These are phyloP conservation scores for Fusarium brachygibbosum DNA, from an alignment of 2,329 filamentous ascomycete genomes.

Conservation along the genomic window DNA sequence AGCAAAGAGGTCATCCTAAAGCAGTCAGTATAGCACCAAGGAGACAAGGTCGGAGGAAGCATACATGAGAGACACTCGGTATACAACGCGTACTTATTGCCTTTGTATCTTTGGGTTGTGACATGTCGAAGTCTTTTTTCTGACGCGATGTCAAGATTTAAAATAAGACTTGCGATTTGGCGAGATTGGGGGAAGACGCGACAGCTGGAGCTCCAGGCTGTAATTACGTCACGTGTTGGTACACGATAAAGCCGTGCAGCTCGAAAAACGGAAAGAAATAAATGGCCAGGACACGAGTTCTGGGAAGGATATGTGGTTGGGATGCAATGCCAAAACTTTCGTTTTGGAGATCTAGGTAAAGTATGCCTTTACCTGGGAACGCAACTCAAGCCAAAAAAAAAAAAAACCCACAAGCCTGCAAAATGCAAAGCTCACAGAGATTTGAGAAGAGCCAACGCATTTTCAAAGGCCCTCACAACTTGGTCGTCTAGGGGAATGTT, in stretches of 20 bases:
- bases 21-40: conserved; percentile 35
- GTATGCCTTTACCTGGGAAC: neutral
- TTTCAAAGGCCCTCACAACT: conserved; percentile 74
- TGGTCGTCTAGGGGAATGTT: conserved; percentile 57
- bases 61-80: conserved; percentile 49
- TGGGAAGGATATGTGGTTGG: neutral
- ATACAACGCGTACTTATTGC: conserved; percentile 26
- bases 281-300: neutral
- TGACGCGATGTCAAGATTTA: conserved; percentile 15
- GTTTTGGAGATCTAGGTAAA: neutral
- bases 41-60: conserved; percentile 4
- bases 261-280: neutral
- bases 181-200: conserved; percentile 36
- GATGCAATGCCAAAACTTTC: neutral
- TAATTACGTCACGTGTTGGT: conserved; percentile 44
- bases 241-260: conserved; percentile 13
- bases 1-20: conserved; percentile 69
- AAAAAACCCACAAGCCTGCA: neutral
- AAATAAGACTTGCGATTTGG: conserved; percentile 20
- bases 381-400: neutral
- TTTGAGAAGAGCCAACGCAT: conserved; percentile 68
- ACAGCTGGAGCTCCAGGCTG: conserved; percentile 7
- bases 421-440: conserved; percentile 49
- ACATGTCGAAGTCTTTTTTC: conserved; percentile 39
- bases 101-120: conserved; percentile 34